Conservation (phyloP, 208 protist genomes). For the Zelonia costaricensis region DNA sequence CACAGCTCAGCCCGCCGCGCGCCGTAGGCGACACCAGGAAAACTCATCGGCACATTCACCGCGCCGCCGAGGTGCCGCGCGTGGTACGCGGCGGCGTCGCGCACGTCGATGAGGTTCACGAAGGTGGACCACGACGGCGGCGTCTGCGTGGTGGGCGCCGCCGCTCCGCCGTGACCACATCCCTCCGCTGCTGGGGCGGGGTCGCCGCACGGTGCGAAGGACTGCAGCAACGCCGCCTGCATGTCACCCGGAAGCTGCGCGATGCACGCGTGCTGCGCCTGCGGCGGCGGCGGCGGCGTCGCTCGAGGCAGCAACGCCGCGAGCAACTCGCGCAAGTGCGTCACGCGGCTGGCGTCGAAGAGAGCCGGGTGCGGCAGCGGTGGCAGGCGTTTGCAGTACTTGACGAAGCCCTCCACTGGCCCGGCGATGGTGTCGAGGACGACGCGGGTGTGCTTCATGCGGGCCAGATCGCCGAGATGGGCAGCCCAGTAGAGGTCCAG, state of each 20-base stretch:
- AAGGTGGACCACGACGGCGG: conserved; percentile 10
- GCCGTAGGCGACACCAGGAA: conserved; percentile 59
- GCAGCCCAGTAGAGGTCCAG: conserved; percentile 78
- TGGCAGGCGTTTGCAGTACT: conserved; percentile 43
- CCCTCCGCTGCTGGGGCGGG: background rate
- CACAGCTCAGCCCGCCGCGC: conserved; percentile 82
- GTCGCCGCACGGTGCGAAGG: conserved; percentile 24
- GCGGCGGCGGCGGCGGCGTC: background rate
- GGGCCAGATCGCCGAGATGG: conserved; percentile 54
- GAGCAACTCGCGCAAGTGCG: conserved; percentile 41
- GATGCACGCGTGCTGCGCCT: conserved; percentile 1
- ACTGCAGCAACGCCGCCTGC: conserved; percentile 7
- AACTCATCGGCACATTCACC: conserved; percentile 77
- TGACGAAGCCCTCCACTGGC: conserved; percentile 29
- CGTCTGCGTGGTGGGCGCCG: background rate
- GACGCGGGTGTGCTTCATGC: conserved; percentile 55
- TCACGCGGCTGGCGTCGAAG: conserved; percentile 44
- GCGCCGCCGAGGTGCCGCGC: conserved; percentile 49
- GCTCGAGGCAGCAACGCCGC: too few species aligned
- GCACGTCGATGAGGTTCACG: conserved; percentile 60
- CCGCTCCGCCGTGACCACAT: background rate
- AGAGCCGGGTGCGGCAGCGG: conserved; percentile 59
- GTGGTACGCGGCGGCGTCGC: conserved; percentile 53
- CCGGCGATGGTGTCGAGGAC: conserved; percentile 50
- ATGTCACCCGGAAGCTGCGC: conserved; percentile 9